Evolutionary conservation across 2,329 filamentous ascomycete genomes (phyloP), one percentile per base, ranked within the genome.

Genomic region (Passalora sequoiae): DNA sequence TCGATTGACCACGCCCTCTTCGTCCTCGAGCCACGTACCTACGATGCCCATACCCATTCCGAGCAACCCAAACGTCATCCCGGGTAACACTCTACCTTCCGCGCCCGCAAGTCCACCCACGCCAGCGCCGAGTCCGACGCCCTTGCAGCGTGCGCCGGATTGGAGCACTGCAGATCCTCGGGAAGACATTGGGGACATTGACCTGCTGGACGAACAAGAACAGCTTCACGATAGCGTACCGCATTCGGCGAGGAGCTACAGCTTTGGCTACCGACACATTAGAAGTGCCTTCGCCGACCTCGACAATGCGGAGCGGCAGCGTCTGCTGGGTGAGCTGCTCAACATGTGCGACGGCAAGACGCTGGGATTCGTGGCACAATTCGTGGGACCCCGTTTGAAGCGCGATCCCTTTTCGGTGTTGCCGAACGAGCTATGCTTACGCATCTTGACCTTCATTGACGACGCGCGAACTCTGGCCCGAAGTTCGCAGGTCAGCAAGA

Each of bases 401-500:
- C 95, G 96, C 66, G 92, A 98, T 63, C 92, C 92, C 0, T 97
- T 98, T 60, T 87, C 84, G 38, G 86, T 84, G 45, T 75, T 98
- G 41, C 92, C 92, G 0, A 89, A 94, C 60, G 92, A 98, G 68
- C 71, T 98, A 31, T 97, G 91, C 65, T 71, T 98, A 48, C 60
- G 95, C 85, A 86, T 98, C 53, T 75, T 98, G 38, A 94, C 91
- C 31, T 98, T 94, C 64, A 91, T 98, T 60, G 92, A 98, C 60
- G 92, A 98, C 61, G 89, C 92, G 1, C 92, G 89, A 63, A 94
- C 94, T 2, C 75, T 98, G 35, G 91, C 89, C 28, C 79, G 92
- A 62, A 86, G 92, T 40, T 95, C 91, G 4, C 91, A 97, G 65
- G 92, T 98, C n/a, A 98, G 92, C 41, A 82, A 82, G 53, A 79